These are phyloP conservation scores for Fusarium sarcochroum DNA, from an alignment of 2,329 filamentous ascomycete species.

Conservation along the genomic window DNA sequence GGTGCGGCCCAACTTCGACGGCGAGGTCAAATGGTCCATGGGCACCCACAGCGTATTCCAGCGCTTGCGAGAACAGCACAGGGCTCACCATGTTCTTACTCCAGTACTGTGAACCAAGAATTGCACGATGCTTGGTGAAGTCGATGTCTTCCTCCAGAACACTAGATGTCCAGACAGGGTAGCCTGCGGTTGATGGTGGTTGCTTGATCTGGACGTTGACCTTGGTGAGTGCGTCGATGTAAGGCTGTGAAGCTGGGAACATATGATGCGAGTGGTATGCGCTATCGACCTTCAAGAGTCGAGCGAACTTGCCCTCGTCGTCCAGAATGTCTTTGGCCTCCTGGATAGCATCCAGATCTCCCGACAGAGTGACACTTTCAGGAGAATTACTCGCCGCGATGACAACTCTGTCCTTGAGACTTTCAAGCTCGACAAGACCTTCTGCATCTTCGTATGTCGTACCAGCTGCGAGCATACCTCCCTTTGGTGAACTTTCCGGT, in stretches of 20 bases:
- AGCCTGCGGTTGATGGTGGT: not conserved
- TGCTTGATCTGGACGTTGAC: not conserved
- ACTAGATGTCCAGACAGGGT: not conserved
- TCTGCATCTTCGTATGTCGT: not conserved
- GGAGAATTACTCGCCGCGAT: conserved; percentile 1
- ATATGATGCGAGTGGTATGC: conserved; percentile 17
- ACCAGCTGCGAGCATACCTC: conserved; percentile 8
- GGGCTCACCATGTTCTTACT: conserved; percentile 5
- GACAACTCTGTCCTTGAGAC: not conserved
- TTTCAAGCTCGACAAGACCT: not conserved
- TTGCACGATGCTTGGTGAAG: not conserved
- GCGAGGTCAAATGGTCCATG: not conserved
- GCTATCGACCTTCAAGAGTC: conserved; percentile 7
- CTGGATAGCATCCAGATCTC: not conserved
- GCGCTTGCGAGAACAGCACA: conserved; percentile 7
- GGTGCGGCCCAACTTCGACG: conserved; percentile 15
- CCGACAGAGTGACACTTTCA: not conserved
- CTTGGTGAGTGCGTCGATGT: not conserved
- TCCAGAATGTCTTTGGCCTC: not conserved
- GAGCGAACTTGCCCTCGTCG: not conserved
- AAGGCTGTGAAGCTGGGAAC: not conserved
- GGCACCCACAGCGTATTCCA: not conserved
- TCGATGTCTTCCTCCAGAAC: not conserved
- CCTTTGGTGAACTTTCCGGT: not conserved
- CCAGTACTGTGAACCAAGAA: not conserved